Percentiles rank a stretch among this genome's conserved stretches.
phyloP scores from a whole-genome alignment of 768 basidiomycete species.

The Kwoniella dendrophila region DNA sequence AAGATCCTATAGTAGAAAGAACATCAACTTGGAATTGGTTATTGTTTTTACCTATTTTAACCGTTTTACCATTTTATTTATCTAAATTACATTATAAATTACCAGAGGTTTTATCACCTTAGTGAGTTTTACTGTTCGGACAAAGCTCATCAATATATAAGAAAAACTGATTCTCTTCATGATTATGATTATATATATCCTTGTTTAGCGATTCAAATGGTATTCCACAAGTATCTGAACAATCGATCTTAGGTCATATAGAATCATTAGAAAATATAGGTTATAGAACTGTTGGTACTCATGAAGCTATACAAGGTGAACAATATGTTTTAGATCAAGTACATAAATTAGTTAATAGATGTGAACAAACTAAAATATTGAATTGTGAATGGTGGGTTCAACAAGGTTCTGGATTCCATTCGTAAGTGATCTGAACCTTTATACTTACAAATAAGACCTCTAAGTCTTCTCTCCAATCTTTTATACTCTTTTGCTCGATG shows the following conservation, averaged over 20 bases:
- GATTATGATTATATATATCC: background rate
- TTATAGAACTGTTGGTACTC: slow-evolving; percentile 86
- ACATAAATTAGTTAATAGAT: slow-evolving; percentile 64
- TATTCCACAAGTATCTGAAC: slow-evolving; percentile 43
- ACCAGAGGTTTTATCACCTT: slow-evolving; percentile 15
- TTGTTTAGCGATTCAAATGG: slow-evolving; percentile 33
- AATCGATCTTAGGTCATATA: slow-evolving; percentile 43
- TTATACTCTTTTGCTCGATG: too few species aligned
- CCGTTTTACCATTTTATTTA: slow-evolving; percentile 22
- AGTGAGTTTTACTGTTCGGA: slow-evolving; percentile 10
- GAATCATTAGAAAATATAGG: slow-evolving; percentile 72
- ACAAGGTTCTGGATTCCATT: slow-evolving; percentile 81
- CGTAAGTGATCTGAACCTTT: slow-evolving; percentile 61
- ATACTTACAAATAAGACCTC: background rate
- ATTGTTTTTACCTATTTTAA: slow-evolving; percentile 20
- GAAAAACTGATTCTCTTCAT: background rate
- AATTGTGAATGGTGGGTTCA: slow-evolving; percentile 92
- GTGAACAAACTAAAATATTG: slow-evolving; percentile 69
- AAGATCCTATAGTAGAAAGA: slow-evolving; percentile 10
- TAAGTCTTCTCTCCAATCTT: too few species aligned
- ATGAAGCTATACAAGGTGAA: slow-evolving; percentile 82
- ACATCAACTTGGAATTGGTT: slow-evolving; percentile 15
- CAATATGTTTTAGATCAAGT: slow-evolving; percentile 76
- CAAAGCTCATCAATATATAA: background rate
- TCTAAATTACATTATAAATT: slow-evolving; percentile 28